Evolutionary conservation across 192 early-diverging fungal genomes (phyloP).

Genomic region (Coemansia sp.): DNA sequence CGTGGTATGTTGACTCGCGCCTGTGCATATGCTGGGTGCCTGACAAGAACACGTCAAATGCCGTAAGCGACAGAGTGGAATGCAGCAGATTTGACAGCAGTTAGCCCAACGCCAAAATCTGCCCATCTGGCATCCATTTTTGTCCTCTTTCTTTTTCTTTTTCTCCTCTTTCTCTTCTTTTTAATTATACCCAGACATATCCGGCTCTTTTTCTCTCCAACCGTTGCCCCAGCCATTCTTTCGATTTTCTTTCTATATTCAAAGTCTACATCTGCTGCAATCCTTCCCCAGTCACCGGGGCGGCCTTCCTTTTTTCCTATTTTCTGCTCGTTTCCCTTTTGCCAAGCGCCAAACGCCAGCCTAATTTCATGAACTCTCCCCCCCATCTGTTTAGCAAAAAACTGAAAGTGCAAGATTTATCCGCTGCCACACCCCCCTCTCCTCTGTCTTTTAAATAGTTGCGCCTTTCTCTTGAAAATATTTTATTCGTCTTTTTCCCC

Average conservation of each 20-base stretch:
- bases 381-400: background rate
- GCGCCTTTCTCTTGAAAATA: conserved; percentile 8
- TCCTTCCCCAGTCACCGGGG: background rate
- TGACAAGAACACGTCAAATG: background rate
- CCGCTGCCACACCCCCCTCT: too few species aligned
- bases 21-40: background rate
- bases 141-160: background rate
- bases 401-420: background rate
- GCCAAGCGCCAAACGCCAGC: too few species aligned
- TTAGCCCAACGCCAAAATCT: background rate
- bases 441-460: background rate
- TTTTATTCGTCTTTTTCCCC: background rate
- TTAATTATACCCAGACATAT: background rate
- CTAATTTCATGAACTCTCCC: background rate
- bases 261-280: background rate
- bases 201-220: background rate
- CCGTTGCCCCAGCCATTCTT: background rate
- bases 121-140: background rate
- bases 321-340: background rate
- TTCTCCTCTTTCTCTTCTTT: background rate
- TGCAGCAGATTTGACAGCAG: background rate
- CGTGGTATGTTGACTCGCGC: background rate
- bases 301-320: background rate
- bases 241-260: background rate
- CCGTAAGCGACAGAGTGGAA: background rate